A percentile compares a stretch with the other conserved stretches of the same genome.
Conservation (phyloP, 441 rosid species). For the Macaranga tanarius region DNA sequence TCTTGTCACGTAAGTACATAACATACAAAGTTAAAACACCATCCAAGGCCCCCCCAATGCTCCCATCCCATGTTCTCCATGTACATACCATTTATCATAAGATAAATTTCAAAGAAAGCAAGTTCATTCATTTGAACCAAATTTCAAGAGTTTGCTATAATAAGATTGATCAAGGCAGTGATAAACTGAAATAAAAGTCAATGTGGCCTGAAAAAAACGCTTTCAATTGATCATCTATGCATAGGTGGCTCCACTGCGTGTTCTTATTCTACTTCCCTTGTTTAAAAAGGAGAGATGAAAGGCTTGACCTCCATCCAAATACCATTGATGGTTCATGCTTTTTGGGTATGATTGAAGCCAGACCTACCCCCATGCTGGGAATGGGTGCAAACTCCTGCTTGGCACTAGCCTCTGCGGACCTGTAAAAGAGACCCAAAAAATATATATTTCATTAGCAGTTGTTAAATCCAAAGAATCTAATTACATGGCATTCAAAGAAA, state of each 20-base stretch:
- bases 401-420: conserved; percentile 41
- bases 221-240: conserved; percentile 12
- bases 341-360: conserved; percentile 51
- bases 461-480: no score
- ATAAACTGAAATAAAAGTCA: conserved; percentile 4
- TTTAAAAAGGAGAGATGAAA: conserved; percentile 72
- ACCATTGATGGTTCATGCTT: conserved; percentile 51
- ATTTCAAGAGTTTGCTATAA: not conserved
- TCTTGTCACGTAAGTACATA: not conserved
- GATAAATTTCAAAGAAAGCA: not conserved
- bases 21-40: conserved; percentile 1
- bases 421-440: conserved; percentile 29
- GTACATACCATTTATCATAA: not conserved
- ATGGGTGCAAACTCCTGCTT: conserved; percentile 38
- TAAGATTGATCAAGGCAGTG: not conserved
- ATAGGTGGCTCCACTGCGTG: not conserved
- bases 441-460: no score
- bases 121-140: not conserved
- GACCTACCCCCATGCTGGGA: conserved; percentile 37
- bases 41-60: not conserved
- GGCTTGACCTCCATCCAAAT: conserved; percentile 63
- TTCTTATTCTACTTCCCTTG: conserved; percentile 39
- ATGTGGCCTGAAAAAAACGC: conserved; percentile 10
- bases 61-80: not conserved
- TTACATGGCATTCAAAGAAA: no score